These are phyloP conservation scores for Rhinocladiella mackenziei DNA, from an alignment of 2,329 filamentous ascomycete species.

Conservation along the genomic window DNA sequence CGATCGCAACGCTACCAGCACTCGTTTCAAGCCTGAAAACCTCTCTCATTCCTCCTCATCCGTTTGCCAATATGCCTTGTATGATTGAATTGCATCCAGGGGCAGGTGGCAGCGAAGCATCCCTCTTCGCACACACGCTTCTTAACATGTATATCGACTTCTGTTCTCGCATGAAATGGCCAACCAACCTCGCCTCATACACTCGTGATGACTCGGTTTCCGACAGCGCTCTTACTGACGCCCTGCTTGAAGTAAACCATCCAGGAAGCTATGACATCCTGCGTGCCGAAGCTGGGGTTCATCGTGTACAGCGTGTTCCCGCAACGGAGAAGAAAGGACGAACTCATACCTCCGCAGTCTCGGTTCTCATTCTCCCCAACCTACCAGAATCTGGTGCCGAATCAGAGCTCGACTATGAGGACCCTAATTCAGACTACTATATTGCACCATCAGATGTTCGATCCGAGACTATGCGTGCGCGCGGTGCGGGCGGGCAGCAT, in stretches of 20 bases:
- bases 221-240: constrained; percentile 68
- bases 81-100: constrained; percentile 89
- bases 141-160: constrained; percentile 85
- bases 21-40: constrained; percentile 67
- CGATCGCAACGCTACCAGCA: constrained; percentile 56
- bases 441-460: constrained; percentile 78
- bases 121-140: constrained; percentile 81
- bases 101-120: constrained; percentile 84
- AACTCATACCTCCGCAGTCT: constrained; percentile 88
- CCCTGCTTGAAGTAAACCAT: constrained; percentile 75
- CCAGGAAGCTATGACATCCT: constrained; percentile 75
- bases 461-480: constrained; percentile 83
- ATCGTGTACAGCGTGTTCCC: constrained; percentile 89
- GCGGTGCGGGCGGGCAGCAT: constrained; percentile 92
- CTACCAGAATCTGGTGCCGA: constrained; percentile 57
- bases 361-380: constrained; percentile 85
- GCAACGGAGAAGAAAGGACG: constrained; percentile 86
- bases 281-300: constrained; percentile 86
- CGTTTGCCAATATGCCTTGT: constrained; percentile 85
- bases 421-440: constrained; percentile 89
- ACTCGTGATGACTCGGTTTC: constrained; percentile 64
- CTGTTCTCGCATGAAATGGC: constrained; percentile 66
- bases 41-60: constrained; percentile 78
- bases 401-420: constrained; percentile 62
- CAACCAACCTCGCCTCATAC: constrained; percentile 69